Evolutionary conservation across 2,329 filamentous ascomycete genomes (phyloP).

Genomic region (Pleurostoma richardsiae): DNA sequence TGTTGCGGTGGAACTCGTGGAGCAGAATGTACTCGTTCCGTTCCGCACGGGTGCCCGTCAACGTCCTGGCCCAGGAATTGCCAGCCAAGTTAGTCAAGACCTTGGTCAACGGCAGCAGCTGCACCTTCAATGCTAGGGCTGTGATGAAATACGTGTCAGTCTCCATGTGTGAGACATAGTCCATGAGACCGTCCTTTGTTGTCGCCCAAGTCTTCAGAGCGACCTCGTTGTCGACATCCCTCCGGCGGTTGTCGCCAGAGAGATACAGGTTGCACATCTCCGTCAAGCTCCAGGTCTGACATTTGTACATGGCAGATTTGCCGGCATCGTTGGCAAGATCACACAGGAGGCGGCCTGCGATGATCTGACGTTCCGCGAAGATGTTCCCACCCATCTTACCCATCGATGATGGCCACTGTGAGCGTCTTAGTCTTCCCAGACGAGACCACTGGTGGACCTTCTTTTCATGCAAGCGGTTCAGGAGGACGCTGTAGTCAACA

Average conservation of each 20-base stretch:
- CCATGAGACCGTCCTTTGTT: constrained; percentile 79
- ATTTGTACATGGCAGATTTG: constrained; percentile 95
- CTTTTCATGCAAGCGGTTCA: constrained; percentile 81
- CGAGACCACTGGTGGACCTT: constrained; percentile 94
- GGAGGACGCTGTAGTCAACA: constrained; percentile 86
- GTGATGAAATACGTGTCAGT: constrained; percentile 95
- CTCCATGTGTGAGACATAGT: constrained; percentile 91
- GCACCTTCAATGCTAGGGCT: constrained; percentile 79
- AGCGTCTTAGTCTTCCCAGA: constrained; percentile 78
- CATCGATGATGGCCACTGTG: constrained; percentile 82
- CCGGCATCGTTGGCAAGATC: constrained; percentile 95
- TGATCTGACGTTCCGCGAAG: constrained; percentile 86
- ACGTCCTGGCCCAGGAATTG: constrained; percentile 95
- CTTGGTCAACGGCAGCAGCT: constrained; percentile 91
- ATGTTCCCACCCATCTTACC: constrained; percentile 84
- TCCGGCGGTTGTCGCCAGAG: constrained; percentile 62
- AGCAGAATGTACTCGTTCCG: constrained; percentile 98
- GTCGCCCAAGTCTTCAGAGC: constrained; percentile 83
- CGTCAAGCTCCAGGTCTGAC: constrained; percentile 94
- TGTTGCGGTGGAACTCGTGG: constrained; percentile 93
- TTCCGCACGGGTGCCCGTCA: constrained; percentile 93
- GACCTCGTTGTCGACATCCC: constrained; percentile 83
- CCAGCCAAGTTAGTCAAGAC: constrained; percentile 93
- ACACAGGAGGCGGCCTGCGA: constrained; percentile 84
- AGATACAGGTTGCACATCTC: constrained; percentile 97